Evolutionary conservation across 2,329 filamentous ascomycete species (phyloP).

Genomic region (Stylonectria norvegica): DNA sequence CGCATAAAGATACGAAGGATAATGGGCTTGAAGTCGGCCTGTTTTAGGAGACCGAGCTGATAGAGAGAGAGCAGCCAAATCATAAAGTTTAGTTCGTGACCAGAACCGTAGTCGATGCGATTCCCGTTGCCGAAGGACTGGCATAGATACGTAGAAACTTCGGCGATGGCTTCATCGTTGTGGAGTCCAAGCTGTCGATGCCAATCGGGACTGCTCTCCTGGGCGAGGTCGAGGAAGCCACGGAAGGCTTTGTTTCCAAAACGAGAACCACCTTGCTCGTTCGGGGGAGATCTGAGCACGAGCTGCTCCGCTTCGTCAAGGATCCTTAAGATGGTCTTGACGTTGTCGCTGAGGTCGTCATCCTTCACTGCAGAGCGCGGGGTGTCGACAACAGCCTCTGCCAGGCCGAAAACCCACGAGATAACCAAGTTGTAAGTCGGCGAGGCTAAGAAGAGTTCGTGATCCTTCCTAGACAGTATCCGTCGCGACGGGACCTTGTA

Average conservation of each 20-base stretch:
- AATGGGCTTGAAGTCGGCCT: constrained; percentile 67
- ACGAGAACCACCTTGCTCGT: constrained; percentile 82
- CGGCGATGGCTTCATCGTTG: constrained; percentile 54
- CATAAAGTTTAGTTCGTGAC: constrained; percentile 95
- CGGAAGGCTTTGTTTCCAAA: constrained; percentile 95
- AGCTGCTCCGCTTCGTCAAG: constrained; percentile 67
- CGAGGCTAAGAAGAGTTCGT: constrained; percentile 75
- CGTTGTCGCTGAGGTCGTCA: constrained; percentile 55
- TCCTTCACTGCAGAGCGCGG: constrained; percentile 59
- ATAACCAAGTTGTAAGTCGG: constrained; percentile 71
- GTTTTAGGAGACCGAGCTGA: constrained; percentile 64
- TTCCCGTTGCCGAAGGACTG: constrained; percentile 82
- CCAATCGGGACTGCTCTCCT: constrained; percentile 56
- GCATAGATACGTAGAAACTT: constrained; percentile 75
- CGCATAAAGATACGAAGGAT: constrained; percentile 75
- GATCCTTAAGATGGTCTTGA: constrained; percentile 64
- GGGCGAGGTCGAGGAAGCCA: constrained; percentile 69
- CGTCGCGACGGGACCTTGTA: constrained; percentile 70
- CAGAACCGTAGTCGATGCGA: constrained; percentile 93
- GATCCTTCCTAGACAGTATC: constrained; percentile 78
- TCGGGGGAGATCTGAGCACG: constrained; percentile 67
- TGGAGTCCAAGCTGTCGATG: constrained; percentile 58
- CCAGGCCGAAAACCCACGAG: constrained; percentile 81
- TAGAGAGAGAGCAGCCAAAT: constrained; percentile 96
- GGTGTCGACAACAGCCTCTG: constrained; percentile 72